These are phyloP conservation scores for Bauhinia variegata DNA, from an alignment of 306 rosid genomes.

Conservation along the genomic window DNA sequence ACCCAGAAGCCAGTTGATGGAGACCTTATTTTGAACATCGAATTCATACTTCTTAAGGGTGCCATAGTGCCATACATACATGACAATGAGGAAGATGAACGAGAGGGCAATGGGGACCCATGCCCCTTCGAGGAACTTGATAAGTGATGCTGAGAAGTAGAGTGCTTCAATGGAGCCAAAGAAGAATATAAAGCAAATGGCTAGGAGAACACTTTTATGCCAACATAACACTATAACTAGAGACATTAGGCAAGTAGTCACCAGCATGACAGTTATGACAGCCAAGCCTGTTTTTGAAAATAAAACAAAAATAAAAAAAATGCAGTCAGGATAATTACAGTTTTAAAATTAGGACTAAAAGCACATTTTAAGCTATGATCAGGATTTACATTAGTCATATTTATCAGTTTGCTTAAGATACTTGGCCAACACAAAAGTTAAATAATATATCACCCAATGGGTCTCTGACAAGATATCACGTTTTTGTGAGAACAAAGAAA, in stretches of 20 bases:
- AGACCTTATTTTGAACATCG: conserved; percentile 92
- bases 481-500: background rate
- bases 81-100: conserved; percentile 72
- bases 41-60: conserved; percentile 89
- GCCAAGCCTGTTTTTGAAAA: conserved; percentile 73
- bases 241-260: conserved; percentile 94
- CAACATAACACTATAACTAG: conserved; percentile 93
- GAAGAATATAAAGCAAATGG: conserved; percentile 77
- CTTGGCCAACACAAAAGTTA: background rate
- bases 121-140: conserved; percentile 93
- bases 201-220: conserved; percentile 65
- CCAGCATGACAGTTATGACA: conserved; percentile 94
- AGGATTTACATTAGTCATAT: background rate
- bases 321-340: background rate
- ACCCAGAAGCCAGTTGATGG: conserved; percentile 89
- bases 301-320: conserved; percentile 33
- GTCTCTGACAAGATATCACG: background rate
- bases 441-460: background rate
- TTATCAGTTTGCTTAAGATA: background rate
- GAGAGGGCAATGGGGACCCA: conserved; percentile 98
- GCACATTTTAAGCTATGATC: background rate
- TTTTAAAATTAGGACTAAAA: conserved; percentile 2
- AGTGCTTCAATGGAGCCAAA: conserved; percentile 95
- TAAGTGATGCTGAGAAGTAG: conserved; percentile 96
- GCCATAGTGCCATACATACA: conserved; percentile 98